These are phyloP conservation scores for Talaromyces wortmannii DNA, from an alignment of 495 filamentous ascomycete genomes.

Conservation along the genomic window DNA sequence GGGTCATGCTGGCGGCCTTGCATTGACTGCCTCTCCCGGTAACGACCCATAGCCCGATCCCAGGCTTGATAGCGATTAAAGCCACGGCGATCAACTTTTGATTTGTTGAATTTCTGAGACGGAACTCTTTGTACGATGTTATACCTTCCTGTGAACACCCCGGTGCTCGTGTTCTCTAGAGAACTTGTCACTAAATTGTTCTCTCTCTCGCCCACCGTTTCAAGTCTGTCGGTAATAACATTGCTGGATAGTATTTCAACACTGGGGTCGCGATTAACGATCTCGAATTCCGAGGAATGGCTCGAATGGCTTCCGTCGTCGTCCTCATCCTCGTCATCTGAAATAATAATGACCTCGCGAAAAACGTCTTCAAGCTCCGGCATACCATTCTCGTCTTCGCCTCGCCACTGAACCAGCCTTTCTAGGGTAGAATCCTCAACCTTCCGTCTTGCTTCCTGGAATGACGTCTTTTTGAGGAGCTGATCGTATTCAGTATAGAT, in stretches of 20 bases:
- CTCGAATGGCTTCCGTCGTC: constrained; percentile 28
- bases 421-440: constrained; percentile 67
- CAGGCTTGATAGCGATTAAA: constrained; percentile 43
- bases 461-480: constrained; percentile 57
- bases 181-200: not conserved
- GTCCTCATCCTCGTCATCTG: constrained; percentile 67
- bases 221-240: constrained; percentile 8
- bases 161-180: not conserved
- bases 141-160: constrained; percentile 15
- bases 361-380: constrained; percentile 74
- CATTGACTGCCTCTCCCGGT: constrained; percentile 11
- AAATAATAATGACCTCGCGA: constrained; percentile 74
- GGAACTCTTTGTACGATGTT: constrained; percentile 21
- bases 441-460: constrained; percentile 59
- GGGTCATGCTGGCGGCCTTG: not conserved
- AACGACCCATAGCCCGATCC: constrained; percentile 36
- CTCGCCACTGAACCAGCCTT: constrained; percentile 78
- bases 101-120: constrained; percentile 5
- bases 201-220: not conserved
- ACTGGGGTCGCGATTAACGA: constrained; percentile 20
- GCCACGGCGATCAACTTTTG: constrained; percentile 33
- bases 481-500: constrained; percentile 80
- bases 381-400: constrained; percentile 71
- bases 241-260: constrained; percentile 34
- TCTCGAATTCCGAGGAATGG: constrained; percentile 8